Conservation (phyloP, 352 stramenopile genomes). For the Aphanomyces stellatus region DNA sequence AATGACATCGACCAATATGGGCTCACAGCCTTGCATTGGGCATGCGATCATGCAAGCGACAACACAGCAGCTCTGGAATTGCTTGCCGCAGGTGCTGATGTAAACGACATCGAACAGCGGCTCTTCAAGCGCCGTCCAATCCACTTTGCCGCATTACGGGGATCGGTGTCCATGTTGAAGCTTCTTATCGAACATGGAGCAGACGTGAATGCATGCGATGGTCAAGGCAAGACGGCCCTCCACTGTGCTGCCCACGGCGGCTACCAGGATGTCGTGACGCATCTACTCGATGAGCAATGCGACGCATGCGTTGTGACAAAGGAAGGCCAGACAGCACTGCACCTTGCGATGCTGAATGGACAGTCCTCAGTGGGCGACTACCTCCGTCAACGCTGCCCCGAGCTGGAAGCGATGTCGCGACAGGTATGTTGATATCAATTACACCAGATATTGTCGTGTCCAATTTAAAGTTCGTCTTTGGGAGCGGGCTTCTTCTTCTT, state of each 20-base stretch:
- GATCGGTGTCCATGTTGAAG: slow-evolving; percentile 27
- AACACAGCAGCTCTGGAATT: slow-evolving; percentile 25
- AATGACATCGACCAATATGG: slow-evolving; percentile 37
- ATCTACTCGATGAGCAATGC: slow-evolving; percentile 4
- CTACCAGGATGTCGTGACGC: not conserved
- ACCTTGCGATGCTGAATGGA: not conserved
- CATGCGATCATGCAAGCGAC: slow-evolving; percentile 49
- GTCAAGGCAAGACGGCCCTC: slow-evolving; percentile 44
- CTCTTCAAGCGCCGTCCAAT: slow-evolving; percentile 60
- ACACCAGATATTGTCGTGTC: not conserved
- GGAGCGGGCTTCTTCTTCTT: slow-evolving; percentile 36
- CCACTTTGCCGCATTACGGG: slow-evolving; percentile 49
- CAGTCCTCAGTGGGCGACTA: not conserved
- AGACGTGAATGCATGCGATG: slow-evolving; percentile 36
- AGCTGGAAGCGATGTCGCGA: too few relatives aligned
- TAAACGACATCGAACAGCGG: slow-evolving; percentile 46
- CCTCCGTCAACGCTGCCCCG: not conserved
- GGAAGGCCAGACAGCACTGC: slow-evolving; percentile 4
- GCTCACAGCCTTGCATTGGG: slow-evolving; percentile 65
- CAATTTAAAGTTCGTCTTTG: slow-evolving; percentile 43
- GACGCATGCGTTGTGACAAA: slow-evolving; percentile 14
- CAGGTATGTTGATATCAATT: too few relatives aligned
- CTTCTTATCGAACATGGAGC: slow-evolving; percentile 35
- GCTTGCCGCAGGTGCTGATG: slow-evolving; percentile 33
- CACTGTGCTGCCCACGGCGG: slow-evolving; percentile 50